These are phyloP conservation scores for Leishmania tarentolae DNA, from an alignment of 208 protist genomes.

Conservation along the genomic window DNA sequence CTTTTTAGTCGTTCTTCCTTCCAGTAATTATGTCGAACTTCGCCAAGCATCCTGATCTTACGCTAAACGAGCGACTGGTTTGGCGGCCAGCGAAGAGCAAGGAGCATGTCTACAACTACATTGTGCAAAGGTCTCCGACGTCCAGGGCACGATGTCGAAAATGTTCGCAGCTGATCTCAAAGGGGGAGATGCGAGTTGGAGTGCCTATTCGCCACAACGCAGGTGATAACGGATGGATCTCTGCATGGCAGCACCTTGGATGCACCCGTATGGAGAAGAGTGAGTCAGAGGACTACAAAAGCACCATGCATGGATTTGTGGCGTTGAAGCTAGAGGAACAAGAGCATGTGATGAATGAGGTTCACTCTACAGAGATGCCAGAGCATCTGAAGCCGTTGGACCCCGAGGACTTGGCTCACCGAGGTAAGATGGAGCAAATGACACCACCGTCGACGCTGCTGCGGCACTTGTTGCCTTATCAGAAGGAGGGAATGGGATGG, in stretches of 20 bases:
- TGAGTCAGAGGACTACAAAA: slow-evolving; percentile 26
- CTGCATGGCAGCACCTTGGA: slow-evolving; percentile 85
- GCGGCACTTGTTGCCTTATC: slow-evolving; percentile 78
- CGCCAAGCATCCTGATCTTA: slow-evolving; percentile 57
- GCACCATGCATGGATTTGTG: slow-evolving; percentile 54
- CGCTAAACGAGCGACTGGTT: slow-evolving; percentile 59
- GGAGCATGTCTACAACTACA: slow-evolving; percentile 63
- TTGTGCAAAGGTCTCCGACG: slow-evolving; percentile 69
- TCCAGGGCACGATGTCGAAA: slow-evolving; percentile 79
- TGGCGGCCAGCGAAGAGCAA: slow-evolving; percentile 54
- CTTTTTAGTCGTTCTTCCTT: background rate
- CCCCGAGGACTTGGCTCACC: slow-evolving; percentile 78
- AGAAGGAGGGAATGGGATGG: slow-evolving; percentile 89
- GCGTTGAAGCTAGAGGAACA: slow-evolving; percentile 54
- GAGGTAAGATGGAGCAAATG: slow-evolving; percentile 51
- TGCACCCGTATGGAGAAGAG: slow-evolving; percentile 65
- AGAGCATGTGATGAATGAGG: slow-evolving; percentile 53
- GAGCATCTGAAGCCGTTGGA: slow-evolving; percentile 80
- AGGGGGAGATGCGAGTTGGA: slow-evolving; percentile 80
- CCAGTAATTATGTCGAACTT: slow-evolving; percentile 55
- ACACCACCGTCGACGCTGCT: slow-evolving; percentile 55
- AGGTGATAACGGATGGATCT: slow-evolving; percentile 89
- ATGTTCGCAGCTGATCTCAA: slow-evolving; percentile 83
- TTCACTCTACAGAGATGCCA: slow-evolving; percentile 53
- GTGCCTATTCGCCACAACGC: slow-evolving; percentile 80